Base-by-base conservation (phyloP, 148 eudicot genomes). In the Amaranthus hypochondriacus region DNA sequence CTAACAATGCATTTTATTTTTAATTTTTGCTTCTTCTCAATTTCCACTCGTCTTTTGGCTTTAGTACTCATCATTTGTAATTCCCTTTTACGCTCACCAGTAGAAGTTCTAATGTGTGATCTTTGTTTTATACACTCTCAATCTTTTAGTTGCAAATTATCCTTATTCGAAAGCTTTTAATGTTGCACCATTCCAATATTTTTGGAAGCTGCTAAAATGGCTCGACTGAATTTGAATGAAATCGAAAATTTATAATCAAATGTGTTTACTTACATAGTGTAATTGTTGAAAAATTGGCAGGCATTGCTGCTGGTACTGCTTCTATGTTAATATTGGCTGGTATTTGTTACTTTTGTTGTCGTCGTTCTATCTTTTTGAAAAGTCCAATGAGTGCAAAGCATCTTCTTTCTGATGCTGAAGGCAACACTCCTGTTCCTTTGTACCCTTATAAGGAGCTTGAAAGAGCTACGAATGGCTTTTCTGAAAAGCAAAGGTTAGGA, bases 391-490 rank as follows among this genome's bases (percentile, higher is more conserved):
- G 89, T 51, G 87, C 89, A 72, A 87, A 75, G 63, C 88, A 83
- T 73, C 92, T 90, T 61, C 73, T 93, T 56, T 71, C 66, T 62
- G 96, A 89, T 79, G 96, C 92, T 58, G 87, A 91, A 9, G 91
- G 92, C 28, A 86, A 80, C 81, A 66, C 81, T 3, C 87, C 79
- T 61, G 83, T 92, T 46, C 90, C 87, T 51, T 75, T 86, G 43
- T 90, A 81, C 67, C 79, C 96, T 64, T 90, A 86, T 81, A 87
- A 80, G 83, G 98, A 92, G 66, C 88, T 92, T 12, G 93, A 90
- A 73, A 83, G 88, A 78, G 91, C 98, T 42, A 90, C 98, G 50
- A 76, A 82, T 56, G 78, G 86, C 52, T 92, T 92, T 71, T 83
- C 83, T 43, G 98, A 92, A 73, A 87, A 87, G 56, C 88, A 90